These are phyloP conservation scores for Globisporangium yorkense DNA, from an alignment of 352 stramenopile genomes.

Conservation along the genomic window DNA sequence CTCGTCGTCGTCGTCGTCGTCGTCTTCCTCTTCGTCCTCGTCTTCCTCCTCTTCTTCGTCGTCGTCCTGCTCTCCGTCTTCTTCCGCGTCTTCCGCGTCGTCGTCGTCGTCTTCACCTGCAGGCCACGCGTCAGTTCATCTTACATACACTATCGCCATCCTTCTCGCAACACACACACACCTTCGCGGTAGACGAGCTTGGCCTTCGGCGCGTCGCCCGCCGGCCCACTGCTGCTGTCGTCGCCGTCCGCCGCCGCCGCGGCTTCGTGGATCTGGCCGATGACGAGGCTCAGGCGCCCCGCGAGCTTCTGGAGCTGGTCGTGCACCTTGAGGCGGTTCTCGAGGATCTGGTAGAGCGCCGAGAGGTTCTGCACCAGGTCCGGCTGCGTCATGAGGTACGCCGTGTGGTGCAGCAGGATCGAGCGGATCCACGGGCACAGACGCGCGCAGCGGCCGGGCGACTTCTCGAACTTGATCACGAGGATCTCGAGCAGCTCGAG, in stretches of 20 bases:
- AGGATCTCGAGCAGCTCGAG: constrained; percentile 73
- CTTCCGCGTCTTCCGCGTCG: constrained; percentile 17
- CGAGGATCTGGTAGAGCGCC: constrained; percentile 78
- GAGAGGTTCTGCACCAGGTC: constrained; percentile 79
- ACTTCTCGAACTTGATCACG: constrained; percentile 81
- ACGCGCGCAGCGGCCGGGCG: constrained; percentile 63
- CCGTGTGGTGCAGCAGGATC: constrained; percentile 79
- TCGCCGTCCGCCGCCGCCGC: constrained; percentile 17
- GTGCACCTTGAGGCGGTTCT: constrained; percentile 78
- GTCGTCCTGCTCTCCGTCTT: constrained; percentile 19
- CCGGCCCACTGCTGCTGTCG: constrained; percentile 13
- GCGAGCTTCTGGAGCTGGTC: constrained; percentile 80
- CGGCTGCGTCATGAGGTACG: constrained; percentile 79
- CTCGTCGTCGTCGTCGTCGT: constrained; percentile 29
- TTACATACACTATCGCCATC: neutral
- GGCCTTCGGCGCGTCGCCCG: constrained; percentile 39
- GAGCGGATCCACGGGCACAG: constrained; percentile 82
- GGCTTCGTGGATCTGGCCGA: constrained; percentile 76
- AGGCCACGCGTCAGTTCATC: constrained; percentile 4
- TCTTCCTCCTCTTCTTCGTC: constrained; percentile 35
- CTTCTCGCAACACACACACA: constrained; percentile 4
- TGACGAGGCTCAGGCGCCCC: constrained; percentile 70
- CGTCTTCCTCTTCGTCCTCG: constrained; percentile 46
- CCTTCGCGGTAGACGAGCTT: constrained; percentile 68
- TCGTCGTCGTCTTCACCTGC: constrained; percentile 23